phyloP scores from a whole-genome alignment of 208 protist species.

The Tritrichomonas foetus region DNA sequence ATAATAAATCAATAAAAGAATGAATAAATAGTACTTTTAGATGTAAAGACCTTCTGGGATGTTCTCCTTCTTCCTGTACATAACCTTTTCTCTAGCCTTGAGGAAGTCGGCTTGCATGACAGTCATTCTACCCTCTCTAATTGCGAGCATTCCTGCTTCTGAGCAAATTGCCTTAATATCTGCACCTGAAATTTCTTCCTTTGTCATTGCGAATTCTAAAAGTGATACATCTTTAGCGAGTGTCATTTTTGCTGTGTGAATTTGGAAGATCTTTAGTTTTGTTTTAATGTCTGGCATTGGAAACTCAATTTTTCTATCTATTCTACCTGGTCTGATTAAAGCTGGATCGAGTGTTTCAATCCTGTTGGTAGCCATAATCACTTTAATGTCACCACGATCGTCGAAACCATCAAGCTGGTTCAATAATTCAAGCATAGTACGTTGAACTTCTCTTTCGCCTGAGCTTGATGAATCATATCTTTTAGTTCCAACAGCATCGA shows the following conservation, averaged over 20 bases:
- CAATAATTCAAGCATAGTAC: conserved; percentile 99
- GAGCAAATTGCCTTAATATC: conserved; percentile 99
- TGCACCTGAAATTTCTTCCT: conserved; percentile 98
- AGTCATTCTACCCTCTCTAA: conserved; percentile 97
- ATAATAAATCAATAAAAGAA: no score
- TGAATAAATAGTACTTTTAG: conserved; percentile 63
- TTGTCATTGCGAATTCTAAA: conserved; percentile 97
- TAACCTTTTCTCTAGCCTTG: conserved; percentile 97
- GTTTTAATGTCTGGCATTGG: conserved; percentile 97
- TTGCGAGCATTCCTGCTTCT: conserved; percentile 96
- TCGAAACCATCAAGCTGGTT: conserved; percentile 99
- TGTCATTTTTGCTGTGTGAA: conserved; percentile 98
- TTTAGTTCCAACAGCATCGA: conserved; percentile 99
- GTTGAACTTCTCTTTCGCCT: conserved; percentile 98
- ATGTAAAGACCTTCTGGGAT: conserved; percentile 94
- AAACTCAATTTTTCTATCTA: conserved; percentile 99
- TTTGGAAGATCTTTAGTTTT: conserved; percentile 96
- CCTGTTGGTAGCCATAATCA: conserved; percentile 99
- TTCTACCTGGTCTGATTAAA: conserved; percentile 96
- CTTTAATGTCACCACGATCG: conserved; percentile 95
- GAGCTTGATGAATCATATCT: conserved; percentile 92
- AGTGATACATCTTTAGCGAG: conserved; percentile 97
- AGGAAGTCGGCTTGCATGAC: conserved; percentile 96
- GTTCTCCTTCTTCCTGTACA: conserved; percentile 96
- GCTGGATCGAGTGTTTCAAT: conserved; percentile 99